phyloP scores from a whole-genome alignment of 148 eudicot species.

The Hydrangea macrophylla region DNA sequence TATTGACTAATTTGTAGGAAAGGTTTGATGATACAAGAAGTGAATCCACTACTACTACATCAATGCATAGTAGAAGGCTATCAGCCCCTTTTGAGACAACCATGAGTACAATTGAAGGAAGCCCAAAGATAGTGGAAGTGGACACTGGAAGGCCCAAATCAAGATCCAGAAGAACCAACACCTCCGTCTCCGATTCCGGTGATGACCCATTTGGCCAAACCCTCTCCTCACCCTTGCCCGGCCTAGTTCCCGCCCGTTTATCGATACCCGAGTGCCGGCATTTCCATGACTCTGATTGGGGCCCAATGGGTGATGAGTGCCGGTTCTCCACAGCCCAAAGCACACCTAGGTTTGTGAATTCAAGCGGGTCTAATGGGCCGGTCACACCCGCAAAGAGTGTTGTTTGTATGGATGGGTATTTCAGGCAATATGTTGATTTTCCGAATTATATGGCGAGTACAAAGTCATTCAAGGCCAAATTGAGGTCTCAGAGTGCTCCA shows the following conservation, averaged over 20 bases:
- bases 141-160: slow-evolving; percentile 63
- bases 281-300: slow-evolving; percentile 44
- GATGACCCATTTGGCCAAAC: slow-evolving; percentile 40
- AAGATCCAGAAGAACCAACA: slow-evolving; percentile 32
- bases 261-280: slow-evolving; percentile 43
- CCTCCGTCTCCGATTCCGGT: slow-evolving; percentile 31
- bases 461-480: slow-evolving; percentile 70
- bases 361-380: slow-evolving; percentile 34
- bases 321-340: slow-evolving; percentile 64
- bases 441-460: slow-evolving; percentile 86
- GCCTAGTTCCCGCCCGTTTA: slow-evolving; percentile 26
- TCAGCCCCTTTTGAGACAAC: slow-evolving; percentile 61
- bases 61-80: slow-evolving; percentile 60
- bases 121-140: slow-evolving; percentile 65
- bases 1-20: slow-evolving; percentile 38
- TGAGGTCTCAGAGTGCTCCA: slow-evolving; percentile 88
- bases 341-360: slow-evolving; percentile 53
- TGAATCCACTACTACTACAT: slow-evolving; percentile 30
- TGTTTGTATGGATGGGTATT: slow-evolving; percentile 62
- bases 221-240: slow-evolving; percentile 23
- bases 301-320: slow-evolving; percentile 41
- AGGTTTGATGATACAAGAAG: slow-evolving; percentile 52
- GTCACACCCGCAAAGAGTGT: slow-evolving; percentile 76
- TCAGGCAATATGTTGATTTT: slow-evolving; percentile 38
- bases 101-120: slow-evolving; percentile 42